phyloP scores from a whole-genome alignment of 306 rosid genomes.

The Rosa lucieae region DNA sequence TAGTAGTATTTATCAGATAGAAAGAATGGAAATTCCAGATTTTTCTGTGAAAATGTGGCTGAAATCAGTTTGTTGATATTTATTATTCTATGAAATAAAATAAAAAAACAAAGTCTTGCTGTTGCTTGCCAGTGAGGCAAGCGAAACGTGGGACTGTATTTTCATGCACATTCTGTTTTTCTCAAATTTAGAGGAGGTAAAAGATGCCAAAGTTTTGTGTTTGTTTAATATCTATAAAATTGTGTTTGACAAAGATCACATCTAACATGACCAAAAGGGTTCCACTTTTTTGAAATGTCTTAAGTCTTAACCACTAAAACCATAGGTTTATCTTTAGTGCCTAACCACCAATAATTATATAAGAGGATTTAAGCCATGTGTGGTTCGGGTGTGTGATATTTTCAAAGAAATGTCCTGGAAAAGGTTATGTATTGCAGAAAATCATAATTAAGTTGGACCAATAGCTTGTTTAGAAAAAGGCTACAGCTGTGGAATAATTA shows the following conservation, averaged over 20 bases:
- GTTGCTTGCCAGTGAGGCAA: neutral
- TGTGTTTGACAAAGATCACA: neutral
- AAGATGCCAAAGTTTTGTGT: constrained; percentile 1
- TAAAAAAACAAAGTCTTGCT: neutral
- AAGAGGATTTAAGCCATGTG: neutral
- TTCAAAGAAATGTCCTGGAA: neutral
- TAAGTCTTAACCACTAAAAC: neutral
- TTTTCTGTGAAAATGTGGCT: constrained; percentile 67
- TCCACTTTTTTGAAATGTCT: neutral
- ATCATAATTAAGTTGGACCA: neutral
- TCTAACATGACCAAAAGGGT: neutral
- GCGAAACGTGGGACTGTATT: neutral
- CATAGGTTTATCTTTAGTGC: neutral
- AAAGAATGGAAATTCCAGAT: constrained; percentile 39
- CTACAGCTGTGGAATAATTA: neutral
- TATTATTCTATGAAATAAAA: neutral
- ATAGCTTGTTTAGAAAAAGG: neutral
- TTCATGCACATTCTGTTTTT: neutral
- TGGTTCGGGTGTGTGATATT: neutral
- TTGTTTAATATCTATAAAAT: neutral
- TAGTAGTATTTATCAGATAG: constrained; percentile 11
- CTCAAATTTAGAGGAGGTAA: neutral
- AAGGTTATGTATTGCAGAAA: neutral
- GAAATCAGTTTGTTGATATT: constrained; percentile 34
- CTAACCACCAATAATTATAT: neutral